Evolutionary conservation across 2,329 filamentous ascomycete species (phyloP).

Genomic region (Trichocomaceae sp.): DNA sequence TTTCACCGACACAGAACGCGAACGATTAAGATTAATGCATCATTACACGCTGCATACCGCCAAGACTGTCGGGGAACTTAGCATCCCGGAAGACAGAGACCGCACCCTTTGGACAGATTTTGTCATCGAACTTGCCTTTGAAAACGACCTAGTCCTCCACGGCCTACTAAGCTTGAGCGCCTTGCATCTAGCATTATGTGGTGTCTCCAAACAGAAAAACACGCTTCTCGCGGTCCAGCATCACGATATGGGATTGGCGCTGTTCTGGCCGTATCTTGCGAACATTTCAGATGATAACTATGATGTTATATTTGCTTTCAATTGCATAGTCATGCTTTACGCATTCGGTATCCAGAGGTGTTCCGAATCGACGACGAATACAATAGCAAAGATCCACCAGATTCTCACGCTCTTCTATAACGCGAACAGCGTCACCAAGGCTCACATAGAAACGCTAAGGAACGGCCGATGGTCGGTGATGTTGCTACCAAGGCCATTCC

Average conservation of each 20-base stretch:
- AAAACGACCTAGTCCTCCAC: slow-evolving; percentile 9
- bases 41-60: slow-evolving; percentile 10
- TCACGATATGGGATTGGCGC: slow-evolving; percentile 3
- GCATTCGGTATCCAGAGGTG: slow-evolving; percentile 10
- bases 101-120: slow-evolving; percentile 1
- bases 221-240: slow-evolving; percentile 9
- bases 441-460: not conserved
- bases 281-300: slow-evolving; percentile 4
- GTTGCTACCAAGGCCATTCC: slow-evolving; percentile 3
- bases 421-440: slow-evolving; percentile 1
- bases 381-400: slow-evolving; percentile 8
- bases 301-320: slow-evolving; percentile 6
- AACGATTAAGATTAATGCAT: slow-evolving; percentile 2
- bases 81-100: slow-evolving; percentile 3
- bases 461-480: slow-evolving; percentile 4
- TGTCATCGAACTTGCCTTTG: slow-evolving; percentile 7
- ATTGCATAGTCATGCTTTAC: slow-evolving; percentile 5
- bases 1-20: slow-evolving; percentile 5
- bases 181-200: slow-evolving; percentile 5
- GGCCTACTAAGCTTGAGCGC: slow-evolving; percentile 9
- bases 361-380: slow-evolving; percentile 4
- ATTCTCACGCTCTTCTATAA: slow-evolving; percentile 5
- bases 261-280: slow-evolving; percentile 1
- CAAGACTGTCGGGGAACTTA: slow-evolving; percentile 3
- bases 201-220: not conserved